A percentile compares a stretch with the other conserved stretches of the same genome.
Conservation (phyloP, 2,329 filamentous ascomycete genomes). For the Elsinoe necatrix region DNA sequence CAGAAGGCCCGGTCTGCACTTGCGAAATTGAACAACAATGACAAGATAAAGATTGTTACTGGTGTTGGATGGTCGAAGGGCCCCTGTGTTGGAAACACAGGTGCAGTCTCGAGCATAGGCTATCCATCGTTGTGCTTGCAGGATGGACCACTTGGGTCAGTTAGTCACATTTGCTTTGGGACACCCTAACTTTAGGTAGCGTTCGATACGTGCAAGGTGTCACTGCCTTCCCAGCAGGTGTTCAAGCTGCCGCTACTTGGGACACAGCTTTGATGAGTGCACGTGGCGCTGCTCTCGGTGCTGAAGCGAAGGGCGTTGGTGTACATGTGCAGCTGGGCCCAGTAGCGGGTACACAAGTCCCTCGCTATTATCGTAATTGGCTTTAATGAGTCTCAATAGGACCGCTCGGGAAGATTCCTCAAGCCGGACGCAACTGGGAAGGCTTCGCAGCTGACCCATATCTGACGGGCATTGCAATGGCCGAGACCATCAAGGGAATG, state of each 20-base stretch:
- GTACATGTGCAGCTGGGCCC: conserved; percentile 69
- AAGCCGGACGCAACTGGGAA: conserved; percentile 39
- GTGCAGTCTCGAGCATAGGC: conserved; percentile 60
- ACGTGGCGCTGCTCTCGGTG: conserved; percentile 64
- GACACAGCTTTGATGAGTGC: conserved; percentile 61
- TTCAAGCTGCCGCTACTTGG: conserved; percentile 77
- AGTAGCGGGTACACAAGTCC: conserved; percentile 48
- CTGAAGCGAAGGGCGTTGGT: conserved; percentile 66
- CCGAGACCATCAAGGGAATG: conserved; percentile 44
- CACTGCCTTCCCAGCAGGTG: conserved; percentile 63
- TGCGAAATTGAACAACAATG: conserved; percentile 68
- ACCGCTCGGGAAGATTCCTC: conserved; percentile 35
- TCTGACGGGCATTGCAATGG: conserved; percentile 35
- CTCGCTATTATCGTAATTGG: no score
- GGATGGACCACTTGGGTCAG: conserved; percentile 64
- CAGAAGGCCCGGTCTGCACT: conserved; percentile 69
- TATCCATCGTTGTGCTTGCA: conserved; percentile 71
- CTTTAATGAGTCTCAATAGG: conserved; percentile 21
- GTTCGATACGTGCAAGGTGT: background rate
- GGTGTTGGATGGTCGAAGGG: conserved; percentile 68
- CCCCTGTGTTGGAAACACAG: conserved; percentile 66
- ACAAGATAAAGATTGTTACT: conserved; percentile 93
- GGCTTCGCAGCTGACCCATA: conserved; percentile 34
- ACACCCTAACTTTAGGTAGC: conserved; percentile 49
- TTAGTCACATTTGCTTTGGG: background rate